Base-by-base conservation (phyloP, 2,329 filamentous ascomycete species). In the Rhinocladiella mackenziei region DNA sequence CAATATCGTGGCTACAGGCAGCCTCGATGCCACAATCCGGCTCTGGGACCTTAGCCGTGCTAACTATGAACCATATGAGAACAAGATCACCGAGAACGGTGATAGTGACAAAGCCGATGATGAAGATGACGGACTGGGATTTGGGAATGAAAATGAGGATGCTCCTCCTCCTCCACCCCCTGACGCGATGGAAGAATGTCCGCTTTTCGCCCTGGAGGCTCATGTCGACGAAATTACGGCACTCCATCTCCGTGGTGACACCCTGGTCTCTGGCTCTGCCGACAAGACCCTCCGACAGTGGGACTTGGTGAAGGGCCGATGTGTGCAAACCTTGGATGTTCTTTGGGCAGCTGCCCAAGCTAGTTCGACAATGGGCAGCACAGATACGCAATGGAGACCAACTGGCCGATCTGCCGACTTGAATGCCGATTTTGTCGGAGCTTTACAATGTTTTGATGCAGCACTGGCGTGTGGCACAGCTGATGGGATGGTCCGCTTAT, bases 201-300 rank as follows among this genome's bases (percentile, higher is more conserved):
- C 84, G 10, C 72, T 97, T n/a, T 91, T 86, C 63, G 87, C 87
- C 0, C 76, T 98, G 18, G 82, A 88, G 64, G 84, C 91, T 0
- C 92, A 98, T 60, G 82, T 98, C 18, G 91, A 88, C 53, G 91
- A 96, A 69, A 84, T 98, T 53, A 97, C 92, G 9, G 91, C 92
- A 5, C 74, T 98, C 17, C 84, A 97, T 67, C 94, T 98, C 69
- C 78, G 82, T 48, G 86, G 86, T 43, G 83, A 95, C 56, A 89
- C 87, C 0, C 76, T 98, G 11, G 89, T 98, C 22, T 98, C 92
- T 2, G 92, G 92, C 9, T 97, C 91, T 5, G 85, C 92, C 1
- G 92, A 98, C 70, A 98, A 98, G 74, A 98, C 92, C 1, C 73
- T 98, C 43, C 83, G 92, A 32, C 92, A 98, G 65, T 98, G 92